Conservation (phyloP, 2,329 filamentous ascomycete species). For the Monilinia fructigena region DNA sequence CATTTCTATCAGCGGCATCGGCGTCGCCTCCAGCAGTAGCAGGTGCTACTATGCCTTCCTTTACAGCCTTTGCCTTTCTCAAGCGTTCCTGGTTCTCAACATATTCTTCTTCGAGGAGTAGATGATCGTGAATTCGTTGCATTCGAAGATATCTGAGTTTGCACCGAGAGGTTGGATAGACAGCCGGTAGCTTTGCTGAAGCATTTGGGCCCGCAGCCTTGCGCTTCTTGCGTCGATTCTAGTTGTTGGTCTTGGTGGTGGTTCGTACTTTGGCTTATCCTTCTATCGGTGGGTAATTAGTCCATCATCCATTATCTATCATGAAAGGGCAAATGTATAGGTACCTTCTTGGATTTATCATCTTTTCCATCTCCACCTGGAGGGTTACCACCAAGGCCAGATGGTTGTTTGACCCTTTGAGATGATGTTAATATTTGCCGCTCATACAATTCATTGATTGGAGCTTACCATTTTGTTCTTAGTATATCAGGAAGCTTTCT, state of each 20-base stretch:
- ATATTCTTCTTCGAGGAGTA: conserved; percentile 95
- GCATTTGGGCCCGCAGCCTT: conserved; percentile 91
- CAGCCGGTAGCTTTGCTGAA: conserved; percentile 87
- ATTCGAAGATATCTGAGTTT: conserved; percentile 95
- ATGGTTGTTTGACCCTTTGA: conserved; percentile 47
- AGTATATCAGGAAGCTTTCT: conserved; percentile 23
- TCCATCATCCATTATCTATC: conserved; percentile 14
- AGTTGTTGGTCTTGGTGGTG: conserved; percentile 92
- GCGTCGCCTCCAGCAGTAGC: conserved; percentile 59
- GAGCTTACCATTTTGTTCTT: conserved; percentile 37
- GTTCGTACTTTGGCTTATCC: conserved; percentile 99
- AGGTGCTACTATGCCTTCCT: conserved; percentile 61
- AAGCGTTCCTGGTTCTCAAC: conserved; percentile 98
- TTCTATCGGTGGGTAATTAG: conserved; percentile 60
- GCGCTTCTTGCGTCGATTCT: conserved; percentile 97
- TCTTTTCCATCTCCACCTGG: conserved; percentile 73
- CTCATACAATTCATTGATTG: conserved; percentile 19
- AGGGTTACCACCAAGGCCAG: conserved; percentile 45
- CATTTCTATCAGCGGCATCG: conserved; percentile 79
- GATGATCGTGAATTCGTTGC: conserved; percentile 97
- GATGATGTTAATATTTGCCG: conserved; percentile 29
- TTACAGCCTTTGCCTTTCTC: conserved; percentile 83
- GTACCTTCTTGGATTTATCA: conserved; percentile 90
- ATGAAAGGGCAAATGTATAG: conserved; percentile 26
- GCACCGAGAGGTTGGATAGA: conserved; percentile 95